Base-by-base conservation (phyloP, 1,284 basidiomycete genomes). In the Sanguinoderma infundibulare region DNA sequence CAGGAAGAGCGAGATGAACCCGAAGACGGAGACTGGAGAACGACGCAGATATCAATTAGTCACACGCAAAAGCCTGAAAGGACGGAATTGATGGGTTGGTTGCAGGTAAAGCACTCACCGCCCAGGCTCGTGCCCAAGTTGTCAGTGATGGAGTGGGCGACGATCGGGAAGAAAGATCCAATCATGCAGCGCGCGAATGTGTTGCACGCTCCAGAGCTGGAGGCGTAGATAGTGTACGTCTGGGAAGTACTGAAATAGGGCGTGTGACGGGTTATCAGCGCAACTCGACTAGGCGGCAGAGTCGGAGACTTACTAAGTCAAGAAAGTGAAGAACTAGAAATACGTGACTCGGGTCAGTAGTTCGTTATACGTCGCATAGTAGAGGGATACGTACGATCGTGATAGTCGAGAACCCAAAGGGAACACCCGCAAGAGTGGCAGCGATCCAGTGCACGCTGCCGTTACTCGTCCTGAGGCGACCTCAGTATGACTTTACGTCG, bases 71-170 rank as follows among this genome's bases (percentile, higher is more conserved):
- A n/a, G n/a, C n/a, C n/a, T n/a, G n/a, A n/a, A n/a, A n/a, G n/a
- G n/a, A n/a, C n/a, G n/a, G n/a, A n/a, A n/a, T n/a, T n/a, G n/a
- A n/a, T n/a, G n/a, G n/a, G n/a, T n/a, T n/a, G n/a, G n/a, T n/a
- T n/a, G n/a, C n/a, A n/a, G 6, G n/a, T n/a, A 9, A n/a, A 28
- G 14, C 1, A 44, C 67, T 22, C 40, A 73, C 70, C 60, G 54
- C 71, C 72, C 73, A 72, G 73, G 32, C 68, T 66, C 0, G 72
- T 71, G 5, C 73, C 73, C 14, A 72, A 61, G 46, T 63, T 59
- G 14, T 66, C 60, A 28, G 69, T 39, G 47, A 74, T 55, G 3
- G 66, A 55, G 49, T 72, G 64, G 6, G 73, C 68, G n/a, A 68
- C 40, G 9, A 73, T 57, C 2, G 73, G 73, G 50, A 74, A 70